These are phyloP conservation scores for Xylariaceae sp. DNA, from an alignment of 2,329 filamentous ascomycete species.

Conservation along the genomic window DNA sequence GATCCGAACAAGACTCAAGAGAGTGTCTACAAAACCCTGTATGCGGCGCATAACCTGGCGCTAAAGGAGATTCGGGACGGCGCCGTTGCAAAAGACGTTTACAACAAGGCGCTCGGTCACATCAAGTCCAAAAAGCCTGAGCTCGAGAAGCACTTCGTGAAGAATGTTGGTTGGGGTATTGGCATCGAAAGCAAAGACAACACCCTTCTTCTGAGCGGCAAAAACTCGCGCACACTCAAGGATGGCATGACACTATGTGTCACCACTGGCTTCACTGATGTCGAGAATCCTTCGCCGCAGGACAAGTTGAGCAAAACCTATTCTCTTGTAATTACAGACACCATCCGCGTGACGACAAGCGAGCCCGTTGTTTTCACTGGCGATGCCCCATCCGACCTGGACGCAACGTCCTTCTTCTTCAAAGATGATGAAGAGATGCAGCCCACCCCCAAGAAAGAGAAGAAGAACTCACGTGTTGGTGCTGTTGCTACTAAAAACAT, in stretches of 20 bases:
- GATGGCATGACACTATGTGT: slow-evolving; percentile 97
- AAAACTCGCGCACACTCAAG: slow-evolving; percentile 77
- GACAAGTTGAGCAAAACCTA: slow-evolving; percentile 89
- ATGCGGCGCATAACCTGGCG: slow-evolving; percentile 80
- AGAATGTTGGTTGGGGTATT: slow-evolving; percentile 87
- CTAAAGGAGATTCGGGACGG: slow-evolving; percentile 89
- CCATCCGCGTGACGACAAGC: slow-evolving; percentile 76
- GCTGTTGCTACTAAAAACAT: slow-evolving; percentile 94
- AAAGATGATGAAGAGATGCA: slow-evolving; percentile 90
- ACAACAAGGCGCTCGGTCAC: slow-evolving; percentile 75
- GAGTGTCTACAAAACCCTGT: slow-evolving; percentile 84
- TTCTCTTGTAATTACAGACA: slow-evolving; percentile 87
- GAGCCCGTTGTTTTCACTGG: slow-evolving; percentile 89
- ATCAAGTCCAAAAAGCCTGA: slow-evolving; percentile 91
- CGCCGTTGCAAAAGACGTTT: slow-evolving; percentile 81
- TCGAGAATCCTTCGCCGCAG: slow-evolving; percentile 81
- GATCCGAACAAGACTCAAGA: slow-evolving; percentile 97
- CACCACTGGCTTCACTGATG: slow-evolving; percentile 83
- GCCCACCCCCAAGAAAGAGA: slow-evolving; percentile 84
- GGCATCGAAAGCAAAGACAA: slow-evolving; percentile 87
- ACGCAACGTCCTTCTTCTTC: slow-evolving; percentile 97
- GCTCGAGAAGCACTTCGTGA: slow-evolving; percentile 89
- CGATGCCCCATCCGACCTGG: slow-evolving; percentile 84
- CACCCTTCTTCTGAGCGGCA: slow-evolving; percentile 79
- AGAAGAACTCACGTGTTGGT: slow-evolving; percentile 76